Evolutionary conservation across 768 basidiomycete genomes (phyloP).

Genomic region (Boletus speciosus): DNA sequence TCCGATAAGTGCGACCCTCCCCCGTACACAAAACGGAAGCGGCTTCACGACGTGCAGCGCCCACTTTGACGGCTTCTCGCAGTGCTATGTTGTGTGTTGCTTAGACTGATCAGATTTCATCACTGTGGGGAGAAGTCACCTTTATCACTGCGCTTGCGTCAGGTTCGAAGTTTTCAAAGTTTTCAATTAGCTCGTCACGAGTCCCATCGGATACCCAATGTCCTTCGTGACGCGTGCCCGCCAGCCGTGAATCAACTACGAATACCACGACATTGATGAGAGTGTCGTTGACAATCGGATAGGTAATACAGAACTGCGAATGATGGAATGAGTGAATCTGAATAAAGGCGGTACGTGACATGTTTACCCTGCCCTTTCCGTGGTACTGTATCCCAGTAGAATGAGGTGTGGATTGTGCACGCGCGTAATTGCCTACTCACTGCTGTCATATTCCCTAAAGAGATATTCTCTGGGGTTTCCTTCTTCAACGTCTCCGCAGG

Average conservation of each 20-base stretch:
- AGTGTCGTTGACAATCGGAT: conserved; percentile 36
- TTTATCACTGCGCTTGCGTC: conserved; percentile 29
- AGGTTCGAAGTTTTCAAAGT: conserved; percentile 36
- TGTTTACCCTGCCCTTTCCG: conserved; percentile 6
- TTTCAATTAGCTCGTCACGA: conserved; percentile 29
- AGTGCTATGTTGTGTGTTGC: too few relatives aligned
- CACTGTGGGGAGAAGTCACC: conserved; percentile 11
- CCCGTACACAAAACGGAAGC: too few relatives aligned
- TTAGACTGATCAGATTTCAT: too few relatives aligned
- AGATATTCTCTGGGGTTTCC: conserved; percentile 19
- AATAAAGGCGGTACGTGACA: neutral
- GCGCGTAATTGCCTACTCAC: conserved; percentile 14
- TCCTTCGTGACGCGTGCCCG: conserved; percentile 31
- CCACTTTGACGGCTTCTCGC: too few relatives aligned
- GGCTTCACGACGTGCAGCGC: too few relatives aligned
- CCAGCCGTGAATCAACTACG: conserved; percentile 24
- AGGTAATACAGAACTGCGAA: conserved; percentile 8
- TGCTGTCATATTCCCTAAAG: neutral
- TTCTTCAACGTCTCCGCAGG: conserved; percentile 30
- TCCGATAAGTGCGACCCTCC: too few relatives aligned
- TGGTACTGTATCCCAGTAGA: conserved; percentile 7
- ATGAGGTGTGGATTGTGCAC: conserved; percentile 5
- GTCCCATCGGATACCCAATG: conserved; percentile 29
- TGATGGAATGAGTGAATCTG: neutral
- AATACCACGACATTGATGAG: conserved; percentile 37